Base-by-base conservation (phyloP, 495 filamentous ascomycete species). In the Xanthoparmelia taractica region DNA sequence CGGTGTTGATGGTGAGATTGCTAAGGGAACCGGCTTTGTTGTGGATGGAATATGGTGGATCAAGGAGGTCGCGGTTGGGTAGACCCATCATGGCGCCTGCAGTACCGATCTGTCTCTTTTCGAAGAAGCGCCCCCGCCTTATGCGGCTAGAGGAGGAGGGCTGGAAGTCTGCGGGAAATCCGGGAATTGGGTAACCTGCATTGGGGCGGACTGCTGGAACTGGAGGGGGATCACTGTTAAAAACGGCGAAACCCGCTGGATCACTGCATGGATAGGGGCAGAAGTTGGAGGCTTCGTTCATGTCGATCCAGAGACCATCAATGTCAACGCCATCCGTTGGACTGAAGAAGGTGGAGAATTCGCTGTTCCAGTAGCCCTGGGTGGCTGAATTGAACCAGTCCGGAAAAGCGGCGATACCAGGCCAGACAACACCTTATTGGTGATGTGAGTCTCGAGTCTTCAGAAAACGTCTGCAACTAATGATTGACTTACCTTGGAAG, bases 221-320 rank as follows among this genome's bases (percentile, higher is more conserved):
- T 1, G 70, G 68, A 0, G 91, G 91, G 6, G 91, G 90, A 50
- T 84, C 81, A 23, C 82, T 74, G 36, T 83, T 81, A 11, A 81
- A 67, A 61, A 74, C 65, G 5, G 84, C 78, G 36, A 77, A 79
- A 0, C 60, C 73, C 4, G 77, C 79, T 0, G 89, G 85, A 63
- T 91, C 75, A 23, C 72, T 70, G 72, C 91, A 96, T 18, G 90
- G 90, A 68, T 83, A 93, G 27, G 77, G 70, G 72, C 91, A 94
- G 61, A 91, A 89, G 70, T 83, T 85, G 38, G 81, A 73, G 0
- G 87, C 87, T 70, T 92, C 89, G 67, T 90, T 91, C 87, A 91
- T 89, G 67, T 91, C 89, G 60, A 94, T 95, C 91, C 91, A 95
- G 33, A 92, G 78, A 1, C 82, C 91, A 67, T 95, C 91, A 64